Conservation (phyloP, 2,329 filamentous ascomycete genomes). For the Cladobotryum protrusum region DNA sequence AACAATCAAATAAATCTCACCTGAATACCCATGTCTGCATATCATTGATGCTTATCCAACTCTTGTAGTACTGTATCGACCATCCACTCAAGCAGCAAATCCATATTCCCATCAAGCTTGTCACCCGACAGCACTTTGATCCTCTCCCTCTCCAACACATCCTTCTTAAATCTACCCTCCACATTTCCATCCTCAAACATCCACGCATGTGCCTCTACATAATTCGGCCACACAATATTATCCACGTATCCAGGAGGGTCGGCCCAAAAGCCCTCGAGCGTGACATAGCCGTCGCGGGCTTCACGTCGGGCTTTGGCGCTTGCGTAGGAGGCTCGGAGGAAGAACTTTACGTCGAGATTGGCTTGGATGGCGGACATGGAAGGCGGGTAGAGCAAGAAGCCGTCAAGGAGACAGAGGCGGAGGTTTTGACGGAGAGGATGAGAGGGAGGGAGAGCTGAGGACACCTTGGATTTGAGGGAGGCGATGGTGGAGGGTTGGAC, state of each 20-base stretch:
- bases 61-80: slow-evolving; percentile 53
- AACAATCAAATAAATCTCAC: background rate
- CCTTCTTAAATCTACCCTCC: slow-evolving; percentile 46
- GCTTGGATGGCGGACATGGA: slow-evolving; percentile 49
- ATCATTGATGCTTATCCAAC: slow-evolving; percentile 26
- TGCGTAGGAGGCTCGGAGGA: slow-evolving; percentile 63
- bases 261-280: slow-evolving; percentile 84
- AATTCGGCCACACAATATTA: slow-evolving; percentile 92
- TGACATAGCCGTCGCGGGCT: slow-evolving; percentile 69
- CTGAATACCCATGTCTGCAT: background rate
- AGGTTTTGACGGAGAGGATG: slow-evolving; percentile 32
- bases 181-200: slow-evolving; percentile 68
- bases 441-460: slow-evolving; percentile 38
- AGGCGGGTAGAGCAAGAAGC: slow-evolving; percentile 74
- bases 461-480: slow-evolving; percentile 41
- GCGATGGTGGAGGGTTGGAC: slow-evolving; percentile 42
- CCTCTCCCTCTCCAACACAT: slow-evolving; percentile 36
- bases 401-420: slow-evolving; percentile 71
- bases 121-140: slow-evolving; percentile 44
- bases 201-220: slow-evolving; percentile 73
- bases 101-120: slow-evolving; percentile 51
- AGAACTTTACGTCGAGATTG: slow-evolving; percentile 68
- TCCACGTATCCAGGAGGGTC: slow-evolving; percentile 95
- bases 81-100: slow-evolving; percentile 59
- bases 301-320: slow-evolving; percentile 60